Percentiles rank a stretch among this genome's conserved stretches.
Evolutionary conservation across 225 moss, liverwort and hornwort genomes (phyloP).

Genomic region (Rhytidiadelphus loreus): DNA sequence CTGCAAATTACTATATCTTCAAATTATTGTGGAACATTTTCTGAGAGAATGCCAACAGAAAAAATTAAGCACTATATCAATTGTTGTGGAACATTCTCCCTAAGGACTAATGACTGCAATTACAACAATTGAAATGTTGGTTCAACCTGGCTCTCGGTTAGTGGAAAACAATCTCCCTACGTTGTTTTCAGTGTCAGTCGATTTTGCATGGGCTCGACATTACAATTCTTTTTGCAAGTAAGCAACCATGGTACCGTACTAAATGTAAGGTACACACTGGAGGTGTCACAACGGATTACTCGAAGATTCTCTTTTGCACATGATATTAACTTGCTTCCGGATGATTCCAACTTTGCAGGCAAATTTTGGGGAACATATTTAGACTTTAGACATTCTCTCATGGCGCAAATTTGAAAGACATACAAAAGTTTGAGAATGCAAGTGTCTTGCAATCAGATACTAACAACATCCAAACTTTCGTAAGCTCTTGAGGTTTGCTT

Average conservation of each 20-base stretch:
- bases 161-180: not conserved
- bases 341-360: not conserved
- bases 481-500: not conserved
- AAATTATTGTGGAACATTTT: not conserved
- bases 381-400: not conserved
- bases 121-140: not conserved
- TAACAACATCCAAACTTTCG: not conserved
- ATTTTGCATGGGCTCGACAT: not conserved
- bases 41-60: not conserved
- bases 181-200: not conserved
- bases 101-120: not conserved
- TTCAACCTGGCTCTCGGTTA: not conserved
- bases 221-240: not conserved
- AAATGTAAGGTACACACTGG: not conserved
- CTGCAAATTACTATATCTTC: not conserved
- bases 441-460: not conserved
- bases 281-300: not conserved
- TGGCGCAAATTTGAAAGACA: not conserved
- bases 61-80: not conserved
- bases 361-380: not conserved
- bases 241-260: not conserved
- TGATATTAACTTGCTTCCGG: not conserved
- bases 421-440: not conserved
- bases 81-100: not conserved
- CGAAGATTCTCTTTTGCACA: not conserved